Conservation (phyloP, 2,329 filamentous ascomycete genomes). For the Venturia effusa region DNA sequence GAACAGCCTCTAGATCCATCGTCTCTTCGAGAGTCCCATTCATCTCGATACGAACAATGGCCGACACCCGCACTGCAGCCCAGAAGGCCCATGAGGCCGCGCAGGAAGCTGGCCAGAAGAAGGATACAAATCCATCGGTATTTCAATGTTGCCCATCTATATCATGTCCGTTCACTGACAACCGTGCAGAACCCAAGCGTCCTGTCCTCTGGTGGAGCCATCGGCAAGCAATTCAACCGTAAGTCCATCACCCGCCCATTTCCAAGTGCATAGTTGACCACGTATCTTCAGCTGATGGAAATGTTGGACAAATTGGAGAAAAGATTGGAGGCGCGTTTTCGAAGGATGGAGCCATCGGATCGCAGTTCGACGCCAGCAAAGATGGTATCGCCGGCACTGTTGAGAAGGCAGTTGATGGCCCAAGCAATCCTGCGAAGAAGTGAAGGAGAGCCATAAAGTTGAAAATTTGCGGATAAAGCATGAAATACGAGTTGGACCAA, state of each 20-base stretch:
- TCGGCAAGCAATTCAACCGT: conserved; percentile 48
- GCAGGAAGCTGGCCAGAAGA: background rate
- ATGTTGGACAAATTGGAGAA: conserved; percentile 40
- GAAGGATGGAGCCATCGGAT: conserved; percentile 43
- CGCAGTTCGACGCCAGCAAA: conserved; percentile 43
- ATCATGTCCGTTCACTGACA: background rate
- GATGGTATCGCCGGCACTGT: conserved; percentile 44
- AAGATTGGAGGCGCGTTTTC: conserved; percentile 40
- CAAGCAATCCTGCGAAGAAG: conserved; percentile 25
- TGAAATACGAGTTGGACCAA: too few species aligned
- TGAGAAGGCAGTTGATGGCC: conserved; percentile 35
- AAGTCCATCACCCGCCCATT: background rate
- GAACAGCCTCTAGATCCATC: background rate
- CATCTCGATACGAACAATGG: background rate
- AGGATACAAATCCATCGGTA: conserved; percentile 1
- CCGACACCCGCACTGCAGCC: background rate
- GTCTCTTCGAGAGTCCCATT: background rate
- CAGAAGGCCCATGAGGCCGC: background rate
- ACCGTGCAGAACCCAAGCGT: conserved; percentile 21
- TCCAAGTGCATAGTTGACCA: background rate
- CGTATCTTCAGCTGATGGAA: conserved; percentile 27
- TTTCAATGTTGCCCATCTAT: background rate
- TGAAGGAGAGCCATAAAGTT: background rate
- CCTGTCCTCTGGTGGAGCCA: conserved; percentile 39
- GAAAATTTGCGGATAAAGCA: too few species aligned